phyloP scores from a whole-genome alignment of 2,329 filamentous ascomycete species.

The Trichoderma arundinaceum region DNA sequence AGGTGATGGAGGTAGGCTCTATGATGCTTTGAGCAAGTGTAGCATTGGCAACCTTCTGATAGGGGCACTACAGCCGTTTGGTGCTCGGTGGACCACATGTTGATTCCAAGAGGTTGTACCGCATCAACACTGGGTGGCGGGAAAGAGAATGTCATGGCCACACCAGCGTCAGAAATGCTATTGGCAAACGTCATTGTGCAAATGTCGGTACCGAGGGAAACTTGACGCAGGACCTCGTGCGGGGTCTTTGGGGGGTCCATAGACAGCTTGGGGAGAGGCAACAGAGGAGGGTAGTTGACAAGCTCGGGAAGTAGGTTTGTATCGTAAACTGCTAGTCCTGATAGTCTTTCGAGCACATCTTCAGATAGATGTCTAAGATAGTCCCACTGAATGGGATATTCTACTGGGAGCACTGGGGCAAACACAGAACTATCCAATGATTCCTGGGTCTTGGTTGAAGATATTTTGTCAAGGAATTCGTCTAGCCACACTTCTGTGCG shows the following conservation, averaged over 20 bases:
- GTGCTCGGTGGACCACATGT: conserved; percentile 75
- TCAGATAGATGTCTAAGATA: conserved; percentile 76
- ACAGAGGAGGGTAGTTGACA: conserved; percentile 57
- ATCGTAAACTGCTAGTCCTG: conserved; percentile 80
- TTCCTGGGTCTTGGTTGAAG: conserved; percentile 38
- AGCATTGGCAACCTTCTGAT: conserved; percentile 71
- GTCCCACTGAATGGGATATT: conserved; percentile 74
- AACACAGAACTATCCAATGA: conserved; percentile 55
- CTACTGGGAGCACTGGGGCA: conserved; percentile 74
- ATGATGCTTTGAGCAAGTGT: conserved; percentile 83
- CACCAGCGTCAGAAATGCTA: conserved; percentile 77
- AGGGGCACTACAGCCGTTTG: conserved; percentile 68
- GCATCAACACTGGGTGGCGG: conserved; percentile 48
- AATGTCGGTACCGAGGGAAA: conserved; percentile 79
- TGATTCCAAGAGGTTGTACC: conserved; percentile 66
- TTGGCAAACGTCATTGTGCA: conserved; percentile 79
- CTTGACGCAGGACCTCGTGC: conserved; percentile 75
- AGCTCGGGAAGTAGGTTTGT: conserved; percentile 71
- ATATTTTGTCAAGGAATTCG: conserved; percentile 60
- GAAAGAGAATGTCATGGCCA: conserved; percentile 82
- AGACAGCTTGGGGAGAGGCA: conserved; percentile 72
- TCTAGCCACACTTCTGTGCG: conserved; percentile 83
- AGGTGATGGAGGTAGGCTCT: conserved; percentile 87
- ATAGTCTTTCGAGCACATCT: conserved; percentile 63
- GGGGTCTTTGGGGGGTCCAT: conserved; percentile 73